These are phyloP conservation scores for Lolium rigidum DNA, from an alignment of 176 grass and related monocot genomes.

Conservation along the genomic window DNA sequence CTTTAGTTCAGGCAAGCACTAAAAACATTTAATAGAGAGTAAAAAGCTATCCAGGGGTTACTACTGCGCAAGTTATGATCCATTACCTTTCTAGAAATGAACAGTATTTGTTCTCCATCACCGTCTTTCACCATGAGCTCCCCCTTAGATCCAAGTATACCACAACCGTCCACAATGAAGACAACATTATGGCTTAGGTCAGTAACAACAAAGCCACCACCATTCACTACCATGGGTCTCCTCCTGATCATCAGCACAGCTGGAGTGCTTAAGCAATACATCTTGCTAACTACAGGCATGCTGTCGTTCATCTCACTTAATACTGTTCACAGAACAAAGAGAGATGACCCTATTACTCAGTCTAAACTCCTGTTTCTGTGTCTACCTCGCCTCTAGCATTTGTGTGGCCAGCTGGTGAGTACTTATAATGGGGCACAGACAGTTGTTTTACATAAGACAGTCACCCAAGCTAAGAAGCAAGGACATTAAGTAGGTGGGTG, in stretches of 20 bases:
- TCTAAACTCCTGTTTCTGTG: conserved; percentile 42
- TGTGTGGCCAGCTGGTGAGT: conserved; percentile 22
- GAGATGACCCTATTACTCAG: conserved; percentile 27
- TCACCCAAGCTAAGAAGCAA: conserved; percentile 57
- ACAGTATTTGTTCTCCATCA: conserved; percentile 71
- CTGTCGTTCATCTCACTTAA: conserved; percentile 50
- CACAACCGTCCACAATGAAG: conserved; percentile 85
- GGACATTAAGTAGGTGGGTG: conserved; percentile 39
- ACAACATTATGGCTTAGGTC: conserved; percentile 54
- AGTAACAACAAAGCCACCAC: conserved; percentile 86
- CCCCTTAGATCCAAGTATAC: conserved; percentile 78
- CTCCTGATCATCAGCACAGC: conserved; percentile 66
- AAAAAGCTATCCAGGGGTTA: conserved; percentile 16
- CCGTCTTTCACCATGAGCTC: conserved; percentile 70
- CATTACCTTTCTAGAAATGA: conserved; percentile 83
- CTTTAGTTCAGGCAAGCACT: conserved; percentile 29
- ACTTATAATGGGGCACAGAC: conserved; percentile 50
- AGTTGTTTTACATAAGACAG: conserved; percentile 39
- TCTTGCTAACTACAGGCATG: conserved; percentile 81
- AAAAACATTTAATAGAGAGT: conserved; percentile 17
- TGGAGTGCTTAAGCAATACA: conserved; percentile 65
- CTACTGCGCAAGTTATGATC: conserved; percentile 27
- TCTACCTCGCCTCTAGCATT: conserved; percentile 41
- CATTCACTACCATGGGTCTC: conserved; percentile 67
- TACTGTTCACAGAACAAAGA: conserved; percentile 18